Base-by-base conservation (phyloP, 306 rosid genomes). In the Hylodesmum podocarpum region DNA sequence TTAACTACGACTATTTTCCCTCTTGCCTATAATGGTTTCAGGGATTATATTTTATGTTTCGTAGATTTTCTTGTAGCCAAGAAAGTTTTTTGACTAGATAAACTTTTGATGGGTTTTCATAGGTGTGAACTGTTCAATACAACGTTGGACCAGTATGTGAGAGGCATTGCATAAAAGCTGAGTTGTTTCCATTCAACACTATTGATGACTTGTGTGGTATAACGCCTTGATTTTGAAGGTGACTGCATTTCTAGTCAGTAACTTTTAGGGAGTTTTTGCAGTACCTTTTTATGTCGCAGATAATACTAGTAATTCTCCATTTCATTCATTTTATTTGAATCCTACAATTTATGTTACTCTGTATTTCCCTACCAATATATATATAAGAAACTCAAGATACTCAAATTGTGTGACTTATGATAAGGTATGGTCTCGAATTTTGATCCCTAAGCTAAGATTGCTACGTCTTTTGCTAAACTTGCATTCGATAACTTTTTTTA, bases 111-210 rank as follows among this genome's bases (percentile, higher is more conserved):
- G 86, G 61, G 63, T 22, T 55, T 78, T 66, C 76, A 58, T 78
- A 94, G 98, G 89, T 88, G 85, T 68, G 94, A 91, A 85, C 89
- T 91, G 62, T 94, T 94, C 90, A 87, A 89, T 85, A 94, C 98
- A 62, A 81, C 89, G 13, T 91, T 94, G 73, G 96, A 91, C 87
- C 97, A 94, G 73, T 90, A 94, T 85, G 91, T 87, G 34, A 90
- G 96, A 82, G 93, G 91, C 86, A 90, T 94, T 70, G 90, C 89
- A 1, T 94, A 89, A 86, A 78, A 68, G 88, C 44, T 78, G 79
- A 18, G 69, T 63, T 33, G 73, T 33, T 78, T 25, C 40, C 31
- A 2, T 46, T 51, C 53, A 41, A 25, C 57, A 27, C 16, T 11
- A 54, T 75, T 47, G 58, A 36, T 49, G 77, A 75, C 46, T 22